A percentile compares a stretch with the other conserved stretches of the same genome.
phyloP scores from a whole-genome alignment of 1,284 basidiomycete species.

The Leccinum angustisporum region DNA sequence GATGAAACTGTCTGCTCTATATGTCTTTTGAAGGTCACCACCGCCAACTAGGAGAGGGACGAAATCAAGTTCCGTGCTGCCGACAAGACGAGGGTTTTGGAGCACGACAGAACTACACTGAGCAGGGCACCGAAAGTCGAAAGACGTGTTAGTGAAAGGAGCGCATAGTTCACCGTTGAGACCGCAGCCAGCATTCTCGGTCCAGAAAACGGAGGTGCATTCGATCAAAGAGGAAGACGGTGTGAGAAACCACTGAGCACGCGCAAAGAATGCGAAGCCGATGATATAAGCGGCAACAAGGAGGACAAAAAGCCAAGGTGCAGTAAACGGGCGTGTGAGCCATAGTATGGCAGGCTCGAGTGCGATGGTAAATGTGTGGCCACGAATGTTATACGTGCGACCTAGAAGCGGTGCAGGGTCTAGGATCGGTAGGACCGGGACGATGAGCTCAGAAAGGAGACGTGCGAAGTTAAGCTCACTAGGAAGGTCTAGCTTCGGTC shows the following conservation, averaged over 20 bases:
- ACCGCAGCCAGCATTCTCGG: conserved; percentile 72
- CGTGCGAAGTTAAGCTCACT: conserved; percentile 11
- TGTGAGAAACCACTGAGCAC: conserved; percentile 70
- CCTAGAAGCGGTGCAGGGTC: conserved; percentile 57
- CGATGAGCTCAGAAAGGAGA: conserved; percentile 1
- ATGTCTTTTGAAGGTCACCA: conserved; percentile 66
- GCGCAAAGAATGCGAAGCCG: conserved; percentile 67
- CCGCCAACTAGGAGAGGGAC: conserved; percentile 83
- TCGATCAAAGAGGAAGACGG: conserved; percentile 61
- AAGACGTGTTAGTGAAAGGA: conserved; percentile 62
- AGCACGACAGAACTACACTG: conserved; percentile 68
- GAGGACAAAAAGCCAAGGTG: conserved; percentile 53
- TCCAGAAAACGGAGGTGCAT: conserved; percentile 75
- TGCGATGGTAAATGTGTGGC: conserved; percentile 41
- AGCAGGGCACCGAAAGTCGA: conserved; percentile 82
- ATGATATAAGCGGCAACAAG: conserved; percentile 68
- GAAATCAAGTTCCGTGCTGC: conserved; percentile 62
- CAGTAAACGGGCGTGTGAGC: conserved; percentile 50
- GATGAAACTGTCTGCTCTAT: conserved; percentile 83
- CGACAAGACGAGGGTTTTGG: conserved; percentile 78
- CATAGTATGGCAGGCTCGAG: conserved; percentile 56
- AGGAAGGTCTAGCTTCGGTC: conserved; percentile 56
- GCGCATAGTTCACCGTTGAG: conserved; percentile 67
- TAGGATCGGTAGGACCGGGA: conserved; percentile 23
- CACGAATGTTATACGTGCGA: conserved; percentile 42